Base-by-base conservation (phyloP, 2,329 filamentous ascomycete species). In the Capronia americana region DNA sequence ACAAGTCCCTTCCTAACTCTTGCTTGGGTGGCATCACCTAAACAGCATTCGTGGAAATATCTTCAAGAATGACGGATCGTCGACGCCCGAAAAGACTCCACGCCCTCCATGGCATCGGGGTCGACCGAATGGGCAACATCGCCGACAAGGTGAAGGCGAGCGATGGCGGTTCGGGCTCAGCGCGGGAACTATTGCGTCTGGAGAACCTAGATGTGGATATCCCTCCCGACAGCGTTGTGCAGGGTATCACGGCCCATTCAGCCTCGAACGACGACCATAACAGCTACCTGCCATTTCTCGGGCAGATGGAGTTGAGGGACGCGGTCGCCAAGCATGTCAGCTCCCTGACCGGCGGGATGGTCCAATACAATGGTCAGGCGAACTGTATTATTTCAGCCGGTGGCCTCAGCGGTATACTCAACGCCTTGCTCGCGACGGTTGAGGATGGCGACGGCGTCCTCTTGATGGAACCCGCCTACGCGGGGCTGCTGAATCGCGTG, bases 191-290 rank as follows among this genome's bases (percentile, higher is more conserved):
- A 7, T 57, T 67, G 20, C 65, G 65, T 23, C 38, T 67, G 26
- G 65, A 67, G 32, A 67, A 67, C 30, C 61, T 67, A 8, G 65
- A 67, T 20, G 61, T 64, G 17, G 61, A 67, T 44, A 61, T 67
- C 30, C 59, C 65, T 26, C 64, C 65, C 14, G 61, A 64, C n/a
- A 12, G 17, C 41, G 23, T 51, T 17, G 65, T 58, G 26, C 12
- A 50, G 20, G 32, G 1, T n/a, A 34, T 46, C 24, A 64, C 65
- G 17, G 28, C 50, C 2, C 12, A 17, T 6, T 56, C 65, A 17
- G 48, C 54, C 50, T 17, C 30, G 41, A 34, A 51, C n/a, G 65
- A 67, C n/a, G 61, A 64, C 20, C 38, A 51, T 28, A 67, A 67
- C 57, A 67, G 65, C 44, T 67, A 67, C 28, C 65, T 67, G 4